Base-by-base conservation (phyloP, 495 filamentous ascomycete species). In the Tetracladium setigerum region DNA sequence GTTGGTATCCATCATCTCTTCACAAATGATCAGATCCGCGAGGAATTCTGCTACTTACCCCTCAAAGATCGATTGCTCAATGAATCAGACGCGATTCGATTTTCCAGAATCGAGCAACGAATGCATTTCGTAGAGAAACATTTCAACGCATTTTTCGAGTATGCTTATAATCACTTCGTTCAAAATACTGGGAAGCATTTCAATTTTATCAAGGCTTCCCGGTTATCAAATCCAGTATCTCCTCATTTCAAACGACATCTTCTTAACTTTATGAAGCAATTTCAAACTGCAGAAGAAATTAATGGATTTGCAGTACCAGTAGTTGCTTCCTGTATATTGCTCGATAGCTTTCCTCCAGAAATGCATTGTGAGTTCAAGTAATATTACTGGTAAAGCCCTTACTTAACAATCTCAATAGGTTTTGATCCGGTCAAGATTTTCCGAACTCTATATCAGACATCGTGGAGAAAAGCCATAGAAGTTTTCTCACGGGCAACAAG, bases 181-280 rank as follows among this genome's bases (percentile, higher is more conserved):
- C 18, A 41, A n/a, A 44, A 27, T 16, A 14, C 43, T 35, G 45
- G 36, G 17, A 39, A 55, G 38, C 56, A 42, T 14, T 54, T 61
- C 45, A 49, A 54, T 46, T 57, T 59, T 36, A 47, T 61, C 31
- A 55, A 38, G 17, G 44, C 41, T 11, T 60, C 44, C 15, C 39
- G 55, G n/a, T 35, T 50, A 6, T 4, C 38, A 11, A 54, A 54
- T 47, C 50, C 49, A 18, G 30, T 49, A 46, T 30, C 47, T 12
- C 17, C 19, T 31, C 40, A 53, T 40, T 46, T 60, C 16, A 37
- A 38, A 37, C 30, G 37, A 37, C 41, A 50, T 57, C 19, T 53
- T 18, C 41, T 38, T 13, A 50, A 52, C 34, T 46, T 60, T 35
- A 24, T 57, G 41, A 46, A 44, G 35, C 35, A 52, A 35, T 18